Evolutionary conservation across 306 rosid genomes (phyloP).

Genomic region (Rubus parviflorus): DNA sequence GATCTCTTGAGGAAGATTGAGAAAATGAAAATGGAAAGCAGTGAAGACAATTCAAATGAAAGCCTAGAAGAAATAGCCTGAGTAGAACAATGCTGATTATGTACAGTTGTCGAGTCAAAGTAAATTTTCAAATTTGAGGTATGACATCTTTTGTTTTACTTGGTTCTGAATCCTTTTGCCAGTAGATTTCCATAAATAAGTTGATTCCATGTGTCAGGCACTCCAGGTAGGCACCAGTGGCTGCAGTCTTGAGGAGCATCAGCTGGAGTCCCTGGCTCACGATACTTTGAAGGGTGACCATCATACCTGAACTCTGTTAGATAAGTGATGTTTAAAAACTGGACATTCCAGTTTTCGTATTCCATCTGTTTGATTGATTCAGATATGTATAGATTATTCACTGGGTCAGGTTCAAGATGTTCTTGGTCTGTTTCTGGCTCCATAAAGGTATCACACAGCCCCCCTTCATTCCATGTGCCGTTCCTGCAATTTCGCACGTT

Average conservation of each 20-base stretch:
- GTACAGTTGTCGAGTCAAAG: conserved; percentile 38
- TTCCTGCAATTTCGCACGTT: conserved; percentile 52
- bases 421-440: conserved; percentile 57
- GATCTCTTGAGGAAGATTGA: conserved; percentile 91
- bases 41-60: conserved; percentile 47
- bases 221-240: conserved; percentile 98
- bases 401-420: conserved; percentile 58
- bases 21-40: conserved; percentile 74
- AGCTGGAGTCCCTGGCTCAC: conserved; percentile 76
- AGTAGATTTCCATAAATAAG: conserved; percentile 68
- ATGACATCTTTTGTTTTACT: conserved; percentile 24
- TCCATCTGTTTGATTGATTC: conserved; percentile 63
- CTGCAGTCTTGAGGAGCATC: conserved; percentile 91
- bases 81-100: conserved; percentile 42
- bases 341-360: conserved; percentile 48
- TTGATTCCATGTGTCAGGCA: conserved; percentile 96
- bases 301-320: conserved; percentile 78
- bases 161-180: conserved; percentile 51
- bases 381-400: conserved; percentile 53
- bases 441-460: conserved; percentile 47
- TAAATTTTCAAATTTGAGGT: conserved; percentile 34
- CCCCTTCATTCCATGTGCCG: conserved; percentile 81
- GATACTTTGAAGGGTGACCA: conserved; percentile 88
- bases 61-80: conserved; percentile 54
- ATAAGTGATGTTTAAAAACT: conserved; percentile 79